Evolutionary conservation across 228 moss, liverwort and hornwort genomes (phyloP), one percentile per base, ranked within the genome.

Genomic region (Sphagnum magellanicum): DNA sequence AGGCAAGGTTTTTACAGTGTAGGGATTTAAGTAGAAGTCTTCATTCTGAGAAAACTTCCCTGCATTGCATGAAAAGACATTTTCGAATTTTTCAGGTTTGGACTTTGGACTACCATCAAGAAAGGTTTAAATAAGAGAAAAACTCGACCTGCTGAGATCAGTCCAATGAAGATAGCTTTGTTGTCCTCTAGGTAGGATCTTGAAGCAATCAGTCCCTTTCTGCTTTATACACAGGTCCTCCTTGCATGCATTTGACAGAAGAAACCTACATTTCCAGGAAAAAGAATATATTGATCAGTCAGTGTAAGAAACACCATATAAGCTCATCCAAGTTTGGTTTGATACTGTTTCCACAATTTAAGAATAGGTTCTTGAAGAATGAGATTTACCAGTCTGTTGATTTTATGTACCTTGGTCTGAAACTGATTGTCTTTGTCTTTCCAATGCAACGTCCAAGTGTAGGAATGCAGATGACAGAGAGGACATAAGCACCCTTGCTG

Each of bases 381-480:
- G 55, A 55, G 32, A 63, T 63, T 63, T n/a, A 63, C 8, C 8
- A 16, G 47, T 63, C 8, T n/a, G 16, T 63, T 8, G 8, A 63
- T 9, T 50, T 64, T 87, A 63, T 58, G 6, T 68, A 96, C 95
- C 92, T 91, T 79, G 95, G 91, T 79, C 95, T 83, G 59, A 96
- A 91, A 53, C 92, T 92, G 50, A 96, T 78, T 12, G 92, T 88
- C 75, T 96, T 96, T 53, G 96, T 88, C 73, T 91, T 92, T 66
- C 92, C 92, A 71, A 88, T 88, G 76, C 89, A 92, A 60, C 86
- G 86, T 83, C 96, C 96, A 70, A 96, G 82, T 17, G 88, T 84
- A 72, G 91, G 88, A 72, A 89, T 89, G 70, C 87, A 96, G 64
- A 88, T 76, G 13, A 96, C 88, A 76, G 95, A 91, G 63, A 91